Conservation (phyloP, 225 moss, liverwort and hornwort species). For the Neckera pumila region DNA sequence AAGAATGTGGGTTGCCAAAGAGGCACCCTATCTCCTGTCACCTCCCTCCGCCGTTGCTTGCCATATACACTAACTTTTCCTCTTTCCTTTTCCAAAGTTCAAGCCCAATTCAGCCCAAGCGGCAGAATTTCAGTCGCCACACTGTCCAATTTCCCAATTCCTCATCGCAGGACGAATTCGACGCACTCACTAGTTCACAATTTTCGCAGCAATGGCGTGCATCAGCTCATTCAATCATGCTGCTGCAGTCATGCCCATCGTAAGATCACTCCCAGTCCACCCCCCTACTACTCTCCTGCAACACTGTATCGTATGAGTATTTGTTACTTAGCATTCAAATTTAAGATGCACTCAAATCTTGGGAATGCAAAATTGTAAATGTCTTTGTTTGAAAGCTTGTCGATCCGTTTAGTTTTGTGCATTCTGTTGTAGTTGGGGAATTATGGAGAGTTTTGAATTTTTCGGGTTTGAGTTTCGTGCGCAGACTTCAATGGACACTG, state of each 20-base stretch:
- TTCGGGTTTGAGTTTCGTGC: not conserved
- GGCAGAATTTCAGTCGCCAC: not conserved
- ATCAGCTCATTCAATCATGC: not conserved
- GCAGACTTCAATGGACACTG: not conserved
- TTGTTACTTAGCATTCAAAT: not conserved
- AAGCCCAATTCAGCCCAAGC: not conserved
- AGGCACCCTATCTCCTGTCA: constrained; percentile 1
- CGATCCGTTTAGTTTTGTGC: not conserved
- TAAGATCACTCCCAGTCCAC: not conserved
- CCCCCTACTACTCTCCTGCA: not conserved
- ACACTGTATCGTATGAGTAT: not conserved
- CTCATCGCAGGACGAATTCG: not conserved
- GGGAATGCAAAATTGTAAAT: not conserved
- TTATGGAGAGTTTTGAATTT: not conserved
- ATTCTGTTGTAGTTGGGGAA: not conserved
- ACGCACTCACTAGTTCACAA: not conserved
- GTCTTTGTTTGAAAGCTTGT: not conserved
- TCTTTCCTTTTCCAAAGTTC: not conserved
- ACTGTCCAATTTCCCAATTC: not conserved
- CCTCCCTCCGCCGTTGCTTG: not conserved
- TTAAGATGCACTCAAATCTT: not conserved
- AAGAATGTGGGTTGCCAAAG: not conserved
- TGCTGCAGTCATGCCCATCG: not conserved
- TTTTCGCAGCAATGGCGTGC: not conserved
- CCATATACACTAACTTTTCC: not conserved